These are phyloP conservation scores for Yamadazyma kanchanaburiensis DNA, from an alignment of 1,139 yeast species.

Conservation along the genomic window DNA sequence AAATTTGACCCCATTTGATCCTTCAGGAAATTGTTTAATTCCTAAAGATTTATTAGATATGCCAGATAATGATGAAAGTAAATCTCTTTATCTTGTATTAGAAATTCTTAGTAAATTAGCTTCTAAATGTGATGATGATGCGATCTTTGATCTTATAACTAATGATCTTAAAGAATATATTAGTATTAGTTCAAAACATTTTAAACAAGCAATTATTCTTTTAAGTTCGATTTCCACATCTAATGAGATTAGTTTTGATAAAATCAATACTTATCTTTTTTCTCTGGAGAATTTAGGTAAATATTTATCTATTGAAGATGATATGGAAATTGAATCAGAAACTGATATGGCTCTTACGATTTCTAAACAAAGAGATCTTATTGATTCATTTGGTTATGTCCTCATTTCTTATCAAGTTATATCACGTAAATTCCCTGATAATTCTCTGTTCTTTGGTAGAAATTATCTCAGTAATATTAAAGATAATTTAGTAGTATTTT, in stretches of 20 bases:
- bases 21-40: slow-evolving; percentile 22
- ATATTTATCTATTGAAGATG: slow-evolving; percentile 18
- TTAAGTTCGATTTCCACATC: slow-evolving; percentile 51
- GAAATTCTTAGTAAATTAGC: slow-evolving; percentile 44
- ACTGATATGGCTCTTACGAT: slow-evolving; percentile 39
- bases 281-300: slow-evolving; percentile 37
- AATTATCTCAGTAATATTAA: slow-evolving; percentile 34
- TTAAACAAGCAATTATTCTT: slow-evolving; percentile 59
- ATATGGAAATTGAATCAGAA: slow-evolving; percentile 14
- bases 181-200: slow-evolving; percentile 47
- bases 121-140: slow-evolving; percentile 21
- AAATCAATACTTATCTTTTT: slow-evolving; percentile 37
- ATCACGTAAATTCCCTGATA: slow-evolving; percentile 20
- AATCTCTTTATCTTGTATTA: slow-evolving; percentile 46
- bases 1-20: slow-evolving; percentile 20
- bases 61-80: slow-evolving; percentile 37
- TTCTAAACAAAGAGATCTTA: slow-evolving; percentile 56
- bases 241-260: slow-evolving; percentile 39
- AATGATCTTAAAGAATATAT: slow-evolving; percentile 60
- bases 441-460: slow-evolving; percentile 18
- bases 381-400: slow-evolving; percentile 59
- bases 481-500: slow-evolving; percentile 62
- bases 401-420: slow-evolving; percentile 27
- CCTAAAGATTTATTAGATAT: slow-evolving; percentile 26
- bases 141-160: slow-evolving; percentile 38